A percentile compares a stretch with the other conserved stretches of the same genome.
These are phyloP conservation scores for Naganishia albida DNA, from an alignment of 1,284 basidiomycete genomes.

Conservation along the genomic window DNA sequence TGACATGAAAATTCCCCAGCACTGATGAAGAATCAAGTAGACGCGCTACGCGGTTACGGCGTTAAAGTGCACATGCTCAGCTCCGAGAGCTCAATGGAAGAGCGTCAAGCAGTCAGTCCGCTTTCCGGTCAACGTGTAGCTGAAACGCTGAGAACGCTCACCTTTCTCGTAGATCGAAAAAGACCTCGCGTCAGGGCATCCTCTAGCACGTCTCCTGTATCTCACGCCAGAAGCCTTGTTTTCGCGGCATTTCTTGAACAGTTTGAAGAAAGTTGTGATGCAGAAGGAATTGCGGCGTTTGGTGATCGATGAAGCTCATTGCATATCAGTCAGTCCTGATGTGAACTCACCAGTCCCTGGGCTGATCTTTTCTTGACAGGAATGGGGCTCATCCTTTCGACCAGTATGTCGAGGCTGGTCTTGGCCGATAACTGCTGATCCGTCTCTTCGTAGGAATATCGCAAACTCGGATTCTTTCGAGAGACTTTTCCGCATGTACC, in stretches of 20 bases:
- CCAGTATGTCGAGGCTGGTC: slow-evolving; percentile 39
- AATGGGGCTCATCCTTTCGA: slow-evolving; percentile 82
- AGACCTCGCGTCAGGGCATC: slow-evolving; percentile 66
- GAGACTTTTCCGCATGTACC: slow-evolving; percentile 69
- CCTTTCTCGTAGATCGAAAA: slow-evolving; percentile 59
- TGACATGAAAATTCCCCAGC: slow-evolving; percentile 55
- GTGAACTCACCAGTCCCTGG: neutral
- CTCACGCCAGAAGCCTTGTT: slow-evolving; percentile 75
- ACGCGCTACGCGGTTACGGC: slow-evolving; percentile 61
- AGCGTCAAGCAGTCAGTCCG: slow-evolving; percentile 60
- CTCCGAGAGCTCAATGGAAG: slow-evolving; percentile 63
- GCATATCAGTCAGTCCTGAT: slow-evolving; percentile 66
- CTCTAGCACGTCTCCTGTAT: slow-evolving; percentile 68
- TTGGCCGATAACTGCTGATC: too few species aligned
- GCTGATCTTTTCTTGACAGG: slow-evolving; percentile 55
- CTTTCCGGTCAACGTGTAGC: slow-evolving; percentile 6
- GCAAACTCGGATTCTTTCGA: slow-evolving; percentile 69
- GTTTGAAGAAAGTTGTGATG: slow-evolving; percentile 60
- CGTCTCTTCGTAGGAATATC: slow-evolving; percentile 60
- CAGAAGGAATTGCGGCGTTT: slow-evolving; percentile 66
- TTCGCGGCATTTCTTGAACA: slow-evolving; percentile 59
- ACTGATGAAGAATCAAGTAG: slow-evolving; percentile 82
- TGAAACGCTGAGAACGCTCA: neutral
- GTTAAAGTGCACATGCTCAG: slow-evolving; percentile 66
- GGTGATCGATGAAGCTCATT: slow-evolving; percentile 84